Evolutionary conservation across 1,284 basidiomycete species (phyloP).

Genomic region (Kalmanozyma brasiliensis): DNA sequence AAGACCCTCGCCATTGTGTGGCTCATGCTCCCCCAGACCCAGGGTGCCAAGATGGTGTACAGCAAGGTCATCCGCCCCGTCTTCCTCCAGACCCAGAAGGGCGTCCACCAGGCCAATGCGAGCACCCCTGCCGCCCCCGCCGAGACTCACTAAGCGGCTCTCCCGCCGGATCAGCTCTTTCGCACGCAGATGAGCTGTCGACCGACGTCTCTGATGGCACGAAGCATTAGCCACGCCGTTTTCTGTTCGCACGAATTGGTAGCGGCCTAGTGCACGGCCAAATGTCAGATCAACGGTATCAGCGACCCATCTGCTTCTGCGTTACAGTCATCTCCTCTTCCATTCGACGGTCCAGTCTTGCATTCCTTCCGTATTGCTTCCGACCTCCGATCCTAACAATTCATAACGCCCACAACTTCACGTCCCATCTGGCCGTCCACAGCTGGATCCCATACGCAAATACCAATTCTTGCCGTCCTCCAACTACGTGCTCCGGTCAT

Average conservation of each 20-base stretch:
- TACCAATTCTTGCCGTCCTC: conserved; percentile 8
- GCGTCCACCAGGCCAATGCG: conserved; percentile 51
- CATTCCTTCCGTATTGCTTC: conserved; percentile 15
- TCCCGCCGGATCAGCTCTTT: neutral
- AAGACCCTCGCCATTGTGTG: conserved; percentile 88
- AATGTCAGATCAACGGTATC: no score
- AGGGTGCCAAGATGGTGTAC: conserved; percentile 68
- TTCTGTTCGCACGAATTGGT: no score
- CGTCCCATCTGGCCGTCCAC: conserved; percentile 11
- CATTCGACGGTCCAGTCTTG: conserved; percentile 20
- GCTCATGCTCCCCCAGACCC: conserved; percentile 86
- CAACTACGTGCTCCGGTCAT: neutral
- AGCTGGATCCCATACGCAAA: conserved; percentile 21
- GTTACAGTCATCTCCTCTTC: conserved; percentile 3
- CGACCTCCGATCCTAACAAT: conserved; percentile 5
- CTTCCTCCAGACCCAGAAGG: conserved; percentile 52
- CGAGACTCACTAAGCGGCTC: conserved; percentile 44
- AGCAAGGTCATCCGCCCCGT: conserved; percentile 62
- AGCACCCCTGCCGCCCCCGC: conserved; percentile 44
- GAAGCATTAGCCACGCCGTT: no score
- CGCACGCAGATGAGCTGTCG: neutral
- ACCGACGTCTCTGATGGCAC: neutral
- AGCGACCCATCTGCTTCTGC: neutral
- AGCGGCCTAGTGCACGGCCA: no score
- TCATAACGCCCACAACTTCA: conserved; percentile 4